Evolutionary conservation across 257 asterid species (phyloP), one percentile per base, ranked within the genome.

Genomic region (Solanum arcanum): DNA sequence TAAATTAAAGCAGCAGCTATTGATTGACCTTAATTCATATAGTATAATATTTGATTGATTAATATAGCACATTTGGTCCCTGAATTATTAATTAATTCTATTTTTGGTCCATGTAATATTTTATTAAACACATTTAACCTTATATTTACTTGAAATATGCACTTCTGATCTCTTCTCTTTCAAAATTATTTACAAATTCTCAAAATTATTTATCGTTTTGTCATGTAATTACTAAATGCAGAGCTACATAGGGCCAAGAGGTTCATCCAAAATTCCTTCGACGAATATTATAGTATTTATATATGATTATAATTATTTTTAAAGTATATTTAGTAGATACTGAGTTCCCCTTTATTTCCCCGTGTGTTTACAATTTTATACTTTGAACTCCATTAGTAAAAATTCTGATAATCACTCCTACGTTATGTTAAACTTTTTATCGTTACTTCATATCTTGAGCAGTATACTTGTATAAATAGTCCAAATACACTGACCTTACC

Each of bases 1-100:
- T 74, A 74, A 74, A 74, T 72, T 39, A 74, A 74, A 74, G 52
- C 49, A 5, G 81, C 81, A 37, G 81, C 81, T 5, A 37, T 74
- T 74, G 81, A 37, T 74, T 74, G 81, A 74, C 82, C 82, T 74
- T 12, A 27, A 74, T 74, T 74, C 49, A 39, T 5, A 18, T 18
- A 18, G 2, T 70, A 31, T 70, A 70, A 0, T 33, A 33, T 33
- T 70, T 72, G 0, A 70, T 31, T 70, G 41, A 9, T 72, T 35
- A 72, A 72, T 72, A 72, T 72, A 72, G 46, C 78, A 72, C 0
- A 9, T 72, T 72, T 72, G 25, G 46, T 33, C 78, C 27, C 8
- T 35, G 4, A 35, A 33, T 35, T 18, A 33, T 20, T 16, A 33
- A 8, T 18, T 16, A 72, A 35, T 72, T 72, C 25, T 69, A 72